A percentile compares a stretch with the other conserved stretches of the same genome.
Conservation (phyloP, 805 yeast species). For the Kluyveromyces dobzhanskii region DNA sequence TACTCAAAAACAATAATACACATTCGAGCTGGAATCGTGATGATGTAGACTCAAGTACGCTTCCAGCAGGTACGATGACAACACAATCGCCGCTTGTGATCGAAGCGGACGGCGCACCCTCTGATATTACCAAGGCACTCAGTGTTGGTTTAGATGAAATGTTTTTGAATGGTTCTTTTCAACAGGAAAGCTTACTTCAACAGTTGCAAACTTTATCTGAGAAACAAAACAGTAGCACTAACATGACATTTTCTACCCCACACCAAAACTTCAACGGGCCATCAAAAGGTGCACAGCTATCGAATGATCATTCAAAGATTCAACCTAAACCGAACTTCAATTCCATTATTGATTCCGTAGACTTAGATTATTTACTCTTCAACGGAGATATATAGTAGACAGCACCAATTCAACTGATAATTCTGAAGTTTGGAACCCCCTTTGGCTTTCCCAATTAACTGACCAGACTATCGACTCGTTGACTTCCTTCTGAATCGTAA, state of each 20-base stretch:
- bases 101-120: not conserved
- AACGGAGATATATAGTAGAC: conserved; percentile 1
- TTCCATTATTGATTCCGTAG: not conserved
- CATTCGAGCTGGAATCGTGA: conserved; percentile 1
- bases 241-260: not conserved
- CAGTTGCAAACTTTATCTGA: conserved; percentile 7
- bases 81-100: conserved; percentile 1
- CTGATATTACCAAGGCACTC: not conserved
- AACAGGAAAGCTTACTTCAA: conserved; percentile 8
- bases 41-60: not conserved
- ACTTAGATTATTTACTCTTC: conserved; percentile 1
- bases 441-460: no score
- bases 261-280: not conserved
- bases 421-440: no score
- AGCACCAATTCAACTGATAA: no score
- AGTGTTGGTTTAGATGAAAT: conserved; percentile 7
- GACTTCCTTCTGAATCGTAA: not conserved
- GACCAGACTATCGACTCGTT: no score
- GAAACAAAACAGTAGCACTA: not conserved
- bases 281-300: not conserved
- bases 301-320: not conserved
- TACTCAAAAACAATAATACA: conserved; percentile 5
- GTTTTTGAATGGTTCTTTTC: conserved; percentile 6
- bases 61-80: not conserved
- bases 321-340: not conserved